phyloP scores from a whole-genome alignment of 352 stramenopile species.

The Pilasporangium apinafurcum region DNA sequence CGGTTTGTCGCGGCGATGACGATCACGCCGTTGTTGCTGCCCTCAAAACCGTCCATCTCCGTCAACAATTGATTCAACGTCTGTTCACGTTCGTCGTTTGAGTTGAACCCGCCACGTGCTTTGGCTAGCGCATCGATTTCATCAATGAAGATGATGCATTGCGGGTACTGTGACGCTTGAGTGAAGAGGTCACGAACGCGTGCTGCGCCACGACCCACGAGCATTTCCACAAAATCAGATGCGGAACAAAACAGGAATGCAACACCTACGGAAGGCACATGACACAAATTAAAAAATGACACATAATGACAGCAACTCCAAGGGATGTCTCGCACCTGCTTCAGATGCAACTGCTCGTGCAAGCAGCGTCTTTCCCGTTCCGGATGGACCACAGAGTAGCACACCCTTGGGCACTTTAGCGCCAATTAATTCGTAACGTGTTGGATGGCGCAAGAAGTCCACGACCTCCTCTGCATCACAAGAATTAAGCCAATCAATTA shows the following conservation, averaged over 20 bases:
- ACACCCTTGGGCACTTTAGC: constrained; percentile 91
- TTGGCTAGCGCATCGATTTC: constrained; percentile 94
- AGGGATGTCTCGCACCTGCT: constrained; percentile 16
- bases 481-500: neutral
- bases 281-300: neutral
- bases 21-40: constrained; percentile 90
- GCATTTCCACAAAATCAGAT: constrained; percentile 98
- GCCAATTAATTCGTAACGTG: constrained; percentile 90
- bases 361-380: constrained; percentile 94
- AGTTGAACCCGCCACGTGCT: constrained; percentile 79
- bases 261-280: constrained; percentile 35
- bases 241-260: constrained; percentile 94
- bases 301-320: neutral
- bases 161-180: constrained; percentile 90
- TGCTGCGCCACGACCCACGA: constrained; percentile 91
- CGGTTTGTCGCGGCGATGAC: constrained; percentile 97
- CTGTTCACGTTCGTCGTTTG: constrained; percentile 94
- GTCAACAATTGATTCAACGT: constrained; percentile 92
- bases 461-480: constrained; percentile 83
- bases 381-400: constrained; percentile 91
- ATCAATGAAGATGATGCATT: constrained; percentile 98
- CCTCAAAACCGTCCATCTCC: constrained; percentile 89
- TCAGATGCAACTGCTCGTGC: constrained; percentile 90
- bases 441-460: constrained; percentile 91
- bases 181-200: constrained; percentile 93